phyloP scores from a whole-genome alignment of 2,329 filamentous ascomycete genomes.

The Aspergillus novoparasiticus region DNA sequence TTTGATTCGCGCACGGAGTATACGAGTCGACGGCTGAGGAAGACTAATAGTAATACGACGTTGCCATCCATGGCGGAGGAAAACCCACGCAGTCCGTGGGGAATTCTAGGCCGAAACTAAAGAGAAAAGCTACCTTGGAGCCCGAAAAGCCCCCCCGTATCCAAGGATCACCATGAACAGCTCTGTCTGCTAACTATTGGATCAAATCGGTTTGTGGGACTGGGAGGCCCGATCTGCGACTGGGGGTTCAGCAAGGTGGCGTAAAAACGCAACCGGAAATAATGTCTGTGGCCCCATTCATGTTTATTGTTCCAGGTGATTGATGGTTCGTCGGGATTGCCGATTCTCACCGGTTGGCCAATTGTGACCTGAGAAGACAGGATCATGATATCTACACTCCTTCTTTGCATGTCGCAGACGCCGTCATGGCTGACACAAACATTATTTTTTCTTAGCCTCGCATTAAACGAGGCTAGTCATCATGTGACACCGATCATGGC shows the following conservation, averaged over 20 bases:
- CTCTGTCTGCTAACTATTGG: background rate
- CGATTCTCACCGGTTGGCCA: background rate
- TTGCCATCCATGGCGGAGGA: background rate
- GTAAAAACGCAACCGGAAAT: background rate
- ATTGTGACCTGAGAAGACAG: background rate
- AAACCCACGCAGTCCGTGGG: constrained; percentile 2
- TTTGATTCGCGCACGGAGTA: constrained; percentile 5
- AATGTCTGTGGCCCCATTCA: background rate
- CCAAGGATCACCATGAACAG: background rate
- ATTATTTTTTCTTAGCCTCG: background rate
- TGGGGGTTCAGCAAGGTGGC: background rate
- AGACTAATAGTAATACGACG: background rate
- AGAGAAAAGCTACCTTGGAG: background rate
- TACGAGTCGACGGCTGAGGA: background rate
- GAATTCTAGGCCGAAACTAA: constrained; percentile 9
- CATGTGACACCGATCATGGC: background rate
- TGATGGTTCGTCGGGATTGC: background rate
- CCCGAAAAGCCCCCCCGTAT: background rate
- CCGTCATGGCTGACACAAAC: background rate
- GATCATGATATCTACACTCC: background rate
- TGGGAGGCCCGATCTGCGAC: background rate
- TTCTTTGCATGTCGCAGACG: background rate
- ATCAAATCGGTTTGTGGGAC: background rate
- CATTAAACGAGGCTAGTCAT: background rate
- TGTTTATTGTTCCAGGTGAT: background rate